Base-by-base conservation (phyloP, 164 flowering plant genomes). In the Piper longum region DNA sequence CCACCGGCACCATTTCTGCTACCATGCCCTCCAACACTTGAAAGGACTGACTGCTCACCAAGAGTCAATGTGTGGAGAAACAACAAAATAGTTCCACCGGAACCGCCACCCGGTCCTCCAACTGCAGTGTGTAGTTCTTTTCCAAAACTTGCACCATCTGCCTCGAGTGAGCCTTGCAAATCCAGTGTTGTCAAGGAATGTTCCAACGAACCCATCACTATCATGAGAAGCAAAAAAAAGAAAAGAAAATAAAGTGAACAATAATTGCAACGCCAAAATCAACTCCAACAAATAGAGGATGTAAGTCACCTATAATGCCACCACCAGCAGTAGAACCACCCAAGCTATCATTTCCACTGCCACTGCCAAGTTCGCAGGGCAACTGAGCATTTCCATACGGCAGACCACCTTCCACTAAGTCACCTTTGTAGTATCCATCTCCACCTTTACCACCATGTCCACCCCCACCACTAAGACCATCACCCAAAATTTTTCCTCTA, bases 361-460 rank as follows among this genome's bases (percentile, higher is more conserved):
- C 98, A 82, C 98, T 93, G 60, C 97, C 98, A 74, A 93, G 96
- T 70, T 93, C 98, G 83, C 98, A 93, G 45, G 98, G 98, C 71
- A 88, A 74, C 71, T 84, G 86, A 66, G 86, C 78, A 85, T 84
- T 74, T n/a, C 96, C 98, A 80, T 90, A 93, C 26, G 78, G 59
- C 70, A 54, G 62, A 60, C 98, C 98, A 68, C 98, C 98, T 11
- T 78, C 80, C 59, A 83, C 66, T 51, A 69, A 77, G 71, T 68
- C 82, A 12, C 87, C 89, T 72, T 83, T 73, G 56, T 71, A 88
- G 67, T 81, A 90, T 56, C 87, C 96, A 64, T 79, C 82, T 14
- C 98, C 98, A 63, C 98, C 98, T 70, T 73, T 80, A n/a, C 98
- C 98, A 67, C 97, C 98, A 79, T 93, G 96, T 16, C 98, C 98